Percentiles rank a stretch among this genome's conserved stretches.
phyloP scores from a whole-genome alignment of 1,139 yeast genomes.

The Hansenula lynferdii region DNA sequence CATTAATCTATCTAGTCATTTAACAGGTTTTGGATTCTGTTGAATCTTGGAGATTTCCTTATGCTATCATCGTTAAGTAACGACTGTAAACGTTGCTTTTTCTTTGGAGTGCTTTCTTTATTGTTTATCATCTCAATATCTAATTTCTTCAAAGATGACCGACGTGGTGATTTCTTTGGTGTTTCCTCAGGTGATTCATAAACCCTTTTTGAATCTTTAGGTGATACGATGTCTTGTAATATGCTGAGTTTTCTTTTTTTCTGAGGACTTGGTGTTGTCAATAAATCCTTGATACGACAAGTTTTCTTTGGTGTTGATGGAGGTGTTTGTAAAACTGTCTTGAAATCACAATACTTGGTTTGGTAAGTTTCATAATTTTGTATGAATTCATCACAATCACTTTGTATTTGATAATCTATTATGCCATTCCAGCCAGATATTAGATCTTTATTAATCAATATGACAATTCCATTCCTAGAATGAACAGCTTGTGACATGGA shows the following conservation, averaged over 20 bases:
- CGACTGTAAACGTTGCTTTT: neutral
- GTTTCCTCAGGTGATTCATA: conserved; percentile 7
- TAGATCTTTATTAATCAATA: conserved; percentile 48
- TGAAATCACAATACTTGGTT: neutral
- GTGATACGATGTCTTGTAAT: conserved; percentile 4
- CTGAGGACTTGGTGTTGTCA: conserved; percentile 14
- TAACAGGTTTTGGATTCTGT: neutral
- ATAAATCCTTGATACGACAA: conserved; percentile 12
- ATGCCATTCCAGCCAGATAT: conserved; percentile 51
- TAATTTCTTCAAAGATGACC: neutral
- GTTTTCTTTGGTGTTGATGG: conserved; percentile 32
- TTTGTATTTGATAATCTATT: conserved; percentile 52
- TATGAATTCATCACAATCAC: conserved; percentile 86
- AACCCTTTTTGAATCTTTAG: neutral
- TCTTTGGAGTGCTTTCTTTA: neutral
- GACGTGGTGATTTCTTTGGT: conserved; percentile 4
- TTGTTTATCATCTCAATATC: neutral
- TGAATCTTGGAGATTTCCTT: conserved; percentile 1
- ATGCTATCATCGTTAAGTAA: neutral
- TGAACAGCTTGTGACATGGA: conserved; percentile 66
- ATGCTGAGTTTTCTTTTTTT: conserved; percentile 7
- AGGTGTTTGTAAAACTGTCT: conserved; percentile 21
- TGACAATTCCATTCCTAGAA: conserved; percentile 50
- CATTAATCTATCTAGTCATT: no score
- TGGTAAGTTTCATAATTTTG: conserved; percentile 15